Evolutionary conservation across 164 flowering plant species (phyloP), one percentile per base, ranked within the genome.

Genomic region (Tinospora cordifolia): DNA sequence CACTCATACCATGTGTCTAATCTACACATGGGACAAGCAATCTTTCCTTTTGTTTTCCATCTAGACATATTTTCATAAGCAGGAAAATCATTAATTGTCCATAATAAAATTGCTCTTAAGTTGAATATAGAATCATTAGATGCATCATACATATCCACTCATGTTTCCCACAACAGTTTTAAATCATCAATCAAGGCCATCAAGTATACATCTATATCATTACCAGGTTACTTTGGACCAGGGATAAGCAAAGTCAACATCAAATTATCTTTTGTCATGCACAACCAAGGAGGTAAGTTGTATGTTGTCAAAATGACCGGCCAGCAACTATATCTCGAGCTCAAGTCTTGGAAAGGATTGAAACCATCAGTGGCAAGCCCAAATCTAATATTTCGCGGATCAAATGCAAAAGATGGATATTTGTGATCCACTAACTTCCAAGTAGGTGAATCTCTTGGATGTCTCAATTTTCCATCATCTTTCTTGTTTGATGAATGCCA

Each of bases 401-500:
- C 36, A 30, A 1, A 2, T 1, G 4, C 36, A 30, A 30, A 30
- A 1, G 36, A 30, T 30, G 2, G 36, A 2, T 4, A 69, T 13
- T 3, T 22, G 0, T 3, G 36, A 17, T 69, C 24, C 7, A 54
- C 3, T 14, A 13, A 6, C 5, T 54, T 13, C 71, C 71, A 69
- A 12, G 4, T 2, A 14, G 17, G 19, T 19, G 63, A 69, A n/a
- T 69, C 71, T 4, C 17, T 19, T 30, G 71, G 71, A 58, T 69
- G 63, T 38, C n/a, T n/a, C n/a, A n/a, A n/a, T n/a, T n/a, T n/a
- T n/a, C n/a, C n/a, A n/a, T n/a, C n/a, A n/a, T n/a, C n/a, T n/a
- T n/a, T n/a, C n/a, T n/a, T n/a, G n/a, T n/a, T n/a, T n/a, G n/a
- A n/a, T n/a, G n/a, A n/a, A n/a, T n/a, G n/a, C n/a, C n/a, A n/a